A percentile compares a stretch with the other conserved stretches of the same genome.
Conservation (phyloP, 2,329 filamentous ascomycete species). For the Beauveria pseudobassiana region DNA sequence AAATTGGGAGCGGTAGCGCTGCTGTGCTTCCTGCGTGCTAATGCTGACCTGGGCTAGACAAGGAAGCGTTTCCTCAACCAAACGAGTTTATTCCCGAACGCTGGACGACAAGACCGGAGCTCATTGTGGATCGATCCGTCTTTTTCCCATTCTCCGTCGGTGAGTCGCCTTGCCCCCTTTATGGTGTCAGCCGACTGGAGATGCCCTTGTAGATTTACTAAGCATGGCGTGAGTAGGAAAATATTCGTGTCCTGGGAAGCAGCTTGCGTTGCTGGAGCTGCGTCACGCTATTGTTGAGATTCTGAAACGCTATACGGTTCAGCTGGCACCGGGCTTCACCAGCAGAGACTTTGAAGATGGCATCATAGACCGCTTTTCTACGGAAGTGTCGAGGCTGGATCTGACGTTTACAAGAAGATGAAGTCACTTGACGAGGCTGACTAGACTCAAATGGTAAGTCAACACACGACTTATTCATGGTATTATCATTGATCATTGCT, state of each 20-base stretch:
- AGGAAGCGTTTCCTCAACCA: slow-evolving; percentile 14
- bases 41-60: slow-evolving; percentile 8
- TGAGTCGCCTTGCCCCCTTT: slow-evolving; percentile 8
- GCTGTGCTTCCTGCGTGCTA: not conserved
- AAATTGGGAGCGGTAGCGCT: no score
- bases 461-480: no score
- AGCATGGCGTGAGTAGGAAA: not conserved
- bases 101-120: slow-evolving; percentile 24
- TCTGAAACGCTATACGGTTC: slow-evolving; percentile 1
- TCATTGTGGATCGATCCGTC: slow-evolving; percentile 18
- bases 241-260: slow-evolving; percentile 29
- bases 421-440: no score
- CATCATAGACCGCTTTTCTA: not conserved
- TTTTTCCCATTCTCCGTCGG: slow-evolving; percentile 23
- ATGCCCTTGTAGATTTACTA: not conserved
- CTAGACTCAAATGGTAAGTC: no score
- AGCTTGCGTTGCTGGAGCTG: slow-evolving; percentile 27
- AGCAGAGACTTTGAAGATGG: not conserved
- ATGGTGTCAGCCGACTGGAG: not conserved
- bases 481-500: no score
- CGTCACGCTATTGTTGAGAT: not conserved
- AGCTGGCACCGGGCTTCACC: not conserved
- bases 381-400: not conserved
- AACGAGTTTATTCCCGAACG: slow-evolving; percentile 27
- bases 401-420: not conserved